Evolutionary conservation across 257 asterid genomes (phyloP).

Genomic region (Salvia hispanica): DNA sequence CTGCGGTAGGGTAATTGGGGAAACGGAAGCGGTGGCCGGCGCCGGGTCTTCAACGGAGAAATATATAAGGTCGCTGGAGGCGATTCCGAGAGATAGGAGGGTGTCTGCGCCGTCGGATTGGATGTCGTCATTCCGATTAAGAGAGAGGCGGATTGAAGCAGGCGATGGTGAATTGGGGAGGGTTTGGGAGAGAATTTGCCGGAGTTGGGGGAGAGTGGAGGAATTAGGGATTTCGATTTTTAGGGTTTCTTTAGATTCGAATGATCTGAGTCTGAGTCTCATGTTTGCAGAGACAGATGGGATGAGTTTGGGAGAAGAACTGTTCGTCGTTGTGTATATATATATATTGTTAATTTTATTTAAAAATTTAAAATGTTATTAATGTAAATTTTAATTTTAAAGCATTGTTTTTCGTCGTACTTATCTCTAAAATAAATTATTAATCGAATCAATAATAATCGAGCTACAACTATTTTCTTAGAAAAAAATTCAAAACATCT

Average conservation of each 20-base stretch:
- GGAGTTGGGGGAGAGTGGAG: constrained; percentile 55
- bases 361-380: too few species aligned
- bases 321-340: too few species aligned
- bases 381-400: too few species aligned
- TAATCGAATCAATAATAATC: too few species aligned
- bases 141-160: constrained; percentile 67
- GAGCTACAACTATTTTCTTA: too few species aligned
- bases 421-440: too few species aligned
- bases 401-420: too few species aligned
- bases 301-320: too few species aligned
- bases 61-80: constrained; percentile 73
- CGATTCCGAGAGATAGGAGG: constrained; percentile 66
- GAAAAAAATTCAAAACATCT: too few species aligned
- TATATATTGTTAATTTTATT: too few species aligned
- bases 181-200: constrained; percentile 40
- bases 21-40: constrained; percentile 7
- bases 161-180: constrained; percentile 46
- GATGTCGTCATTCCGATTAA: constrained; percentile 72
- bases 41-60: constrained; percentile 41
- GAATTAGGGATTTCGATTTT: constrained; percentile 52
- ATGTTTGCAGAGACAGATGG: constrained; percentile 26
- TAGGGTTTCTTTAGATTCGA: constrained; percentile 63
- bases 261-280: constrained; percentile 70
- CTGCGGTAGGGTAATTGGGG: not conserved
- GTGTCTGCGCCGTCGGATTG: constrained; percentile 46